Evolutionary conservation across 805 yeast genomes (phyloP), one percentile per base, ranked within the genome.

Genomic region (Starmerella bombicola): DNA sequence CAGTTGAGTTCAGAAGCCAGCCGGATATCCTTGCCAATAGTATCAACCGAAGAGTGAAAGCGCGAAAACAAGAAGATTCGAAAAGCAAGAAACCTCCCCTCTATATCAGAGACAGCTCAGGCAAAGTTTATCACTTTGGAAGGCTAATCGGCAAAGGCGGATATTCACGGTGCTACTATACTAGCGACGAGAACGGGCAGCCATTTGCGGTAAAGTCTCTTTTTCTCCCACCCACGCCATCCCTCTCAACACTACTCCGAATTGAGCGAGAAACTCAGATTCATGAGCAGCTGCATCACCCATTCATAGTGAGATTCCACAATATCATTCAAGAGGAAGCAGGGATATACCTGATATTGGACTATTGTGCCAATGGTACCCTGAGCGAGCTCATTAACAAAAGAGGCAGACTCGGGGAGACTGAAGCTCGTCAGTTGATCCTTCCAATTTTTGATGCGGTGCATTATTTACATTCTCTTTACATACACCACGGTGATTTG

Each of bases 321-420:
- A 96, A 91, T 59, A 84, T 95, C 64, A 85, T 86, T 59, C 96
- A 88, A 65, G 95, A 84, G 62, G 91, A 82, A 54, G 73, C 74
- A 40, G 88, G 88, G 55, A 95, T 88, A 39, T 86, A 86, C 59
- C 81, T 88, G 37, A 67, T 91, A 48, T 69, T 88, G 40, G 97
- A 91, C 60, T 81, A 86, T 41, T 88, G 98, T 62, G 88, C 94
- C 22, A 81, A 86, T 59, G 93, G 83, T 54, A 80, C 94, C 1
- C 68, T 88, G 52, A 83, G 83, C 94, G 96, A 88, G 50, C 68
- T 88, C 55, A 66, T 88, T 50, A 80, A 81, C 54, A 71, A 75
- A 35, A 75, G 95, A 62, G 84, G 81, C 56, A 60, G 74, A 17
- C 69, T 91, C 26, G 72, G 80, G n/a, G 97, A 86, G 60, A 85